phyloP scores from a whole-genome alignment of 306 rosid species.

The Fragaria iinumae region DNA sequence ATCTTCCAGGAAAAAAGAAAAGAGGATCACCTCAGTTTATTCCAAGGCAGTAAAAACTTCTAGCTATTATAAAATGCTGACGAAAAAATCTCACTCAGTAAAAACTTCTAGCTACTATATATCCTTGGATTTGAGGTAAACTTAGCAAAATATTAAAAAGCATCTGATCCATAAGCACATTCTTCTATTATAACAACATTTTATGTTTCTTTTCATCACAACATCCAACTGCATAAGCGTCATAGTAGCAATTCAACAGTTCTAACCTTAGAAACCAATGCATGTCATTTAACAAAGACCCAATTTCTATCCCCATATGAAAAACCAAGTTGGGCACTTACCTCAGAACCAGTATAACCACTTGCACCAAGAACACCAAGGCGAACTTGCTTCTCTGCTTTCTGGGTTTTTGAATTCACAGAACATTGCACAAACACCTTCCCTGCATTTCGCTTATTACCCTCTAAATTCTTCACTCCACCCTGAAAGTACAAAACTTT shows the following conservation, averaged over 20 bases:
- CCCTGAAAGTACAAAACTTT: constrained; percentile 27
- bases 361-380: constrained; percentile 98
- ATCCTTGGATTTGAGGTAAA: not conserved
- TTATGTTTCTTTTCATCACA: not conserved
- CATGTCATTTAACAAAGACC: not conserved
- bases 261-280: not conserved
- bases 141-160: not conserved
- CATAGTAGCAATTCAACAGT: not conserved
- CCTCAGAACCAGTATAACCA: constrained; percentile 99
- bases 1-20: constrained; percentile 47
- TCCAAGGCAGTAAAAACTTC: not conserved
- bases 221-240: not conserved
- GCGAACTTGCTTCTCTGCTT: constrained; percentile 47
- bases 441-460: constrained; percentile 37
- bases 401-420: constrained; percentile 32
- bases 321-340: constrained; percentile 13
- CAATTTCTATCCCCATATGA: not conserved
- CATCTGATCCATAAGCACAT: not conserved
- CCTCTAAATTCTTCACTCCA: constrained; percentile 10
- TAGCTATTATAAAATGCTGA: not conserved
- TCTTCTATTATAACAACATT: not conserved
- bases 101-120: not conserved
- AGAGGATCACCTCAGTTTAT: constrained; percentile 20
- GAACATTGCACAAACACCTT: constrained; percentile 60
- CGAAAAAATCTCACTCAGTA: not conserved